Conservation (phyloP, 2,329 filamentous ascomycete genomes). For the Venturia nashicola region DNA sequence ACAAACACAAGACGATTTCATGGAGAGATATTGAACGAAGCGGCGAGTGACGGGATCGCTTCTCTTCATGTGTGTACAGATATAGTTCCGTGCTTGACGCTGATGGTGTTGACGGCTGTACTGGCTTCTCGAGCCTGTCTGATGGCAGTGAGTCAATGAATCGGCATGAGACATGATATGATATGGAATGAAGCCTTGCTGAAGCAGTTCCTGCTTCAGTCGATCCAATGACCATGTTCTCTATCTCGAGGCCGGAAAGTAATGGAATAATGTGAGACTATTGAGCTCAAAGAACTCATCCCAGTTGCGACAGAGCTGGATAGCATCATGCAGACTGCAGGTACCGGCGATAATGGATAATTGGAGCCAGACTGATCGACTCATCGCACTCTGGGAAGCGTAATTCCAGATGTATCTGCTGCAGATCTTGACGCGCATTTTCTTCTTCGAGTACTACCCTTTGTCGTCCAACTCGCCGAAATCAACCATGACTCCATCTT, state of each 20-base stretch:
- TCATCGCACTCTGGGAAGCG: conserved; percentile 34
- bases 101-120: not conserved
- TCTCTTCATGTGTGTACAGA: conserved; percentile 31
- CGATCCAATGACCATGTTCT: conserved; percentile 28
- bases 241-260: conserved; percentile 32
- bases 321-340: not conserved
- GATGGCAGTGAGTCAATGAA: not conserved
- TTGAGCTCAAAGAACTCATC: conserved; percentile 13
- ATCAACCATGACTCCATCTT: not conserved
- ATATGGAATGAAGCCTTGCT: not conserved
- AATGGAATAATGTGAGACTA: conserved; percentile 32
- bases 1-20: conserved; percentile 19
- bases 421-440: conserved; percentile 34
- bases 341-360: conserved; percentile 34
- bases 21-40: conserved; percentile 30
- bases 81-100: conserved; percentile 25
- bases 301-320: not conserved
- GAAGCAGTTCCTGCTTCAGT: conserved; percentile 8
- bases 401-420: conserved; percentile 40
- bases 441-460: conserved; percentile 21
- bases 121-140: not conserved
- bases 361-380: conserved; percentile 37
- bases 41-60: conserved; percentile 29
- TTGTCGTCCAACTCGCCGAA: conserved; percentile 16
- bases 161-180: not conserved